Base-by-base conservation (phyloP, 1,284 basidiomycete genomes). In the Boletus sp. region DNA sequence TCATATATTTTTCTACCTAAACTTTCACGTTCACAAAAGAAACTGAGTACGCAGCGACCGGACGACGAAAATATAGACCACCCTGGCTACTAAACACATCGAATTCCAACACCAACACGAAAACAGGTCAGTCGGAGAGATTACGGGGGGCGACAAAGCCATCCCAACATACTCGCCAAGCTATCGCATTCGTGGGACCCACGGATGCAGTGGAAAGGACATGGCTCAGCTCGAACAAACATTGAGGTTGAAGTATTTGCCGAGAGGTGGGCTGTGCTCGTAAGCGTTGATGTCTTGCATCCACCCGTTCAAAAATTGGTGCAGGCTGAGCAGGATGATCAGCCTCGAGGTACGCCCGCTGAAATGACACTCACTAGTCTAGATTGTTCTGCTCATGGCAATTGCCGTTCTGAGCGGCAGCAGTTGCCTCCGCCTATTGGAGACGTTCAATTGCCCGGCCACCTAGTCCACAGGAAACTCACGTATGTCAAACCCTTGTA, bases 291-390 rank as follows among this genome's bases (percentile, higher is more conserved):
- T 74, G 71, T 84, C 84, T 70, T 84, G 84, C 59, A 85, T 67
- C 89, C 90, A 94, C 33, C 91, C 92, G 67, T 94, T 94, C 66
- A 90, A 69, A 66, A 85, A 82, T 73, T 93, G 89, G 59, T 85
- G 81, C 22, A 92, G 70, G 74, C 92, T 94, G 31, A 6, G 20
- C 24, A 35, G 22, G 22, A 67, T 69, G 69, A 57, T 56, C 36
- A 57, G 36, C 31, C 8, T 20, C 3, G 43, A 50, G 39, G 46
- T 16, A 27, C 15, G 31, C 16, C 7, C 18, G 29, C 24, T n/a
- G 18, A 18, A 44, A 31, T 55, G 57, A 44, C 16, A 73, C 86
- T 62, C 67, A 88, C 88, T 91, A 91, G 73, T 91, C 89, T 31
- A 87, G 75, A 71, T 90, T 91, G 65, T 89, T 87, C 77, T 93